These are phyloP conservation scores for cucumber (Cucumis sativus) DNA, from an alignment of 306 rosid genomes.

Conservation along the genomic window DNA sequence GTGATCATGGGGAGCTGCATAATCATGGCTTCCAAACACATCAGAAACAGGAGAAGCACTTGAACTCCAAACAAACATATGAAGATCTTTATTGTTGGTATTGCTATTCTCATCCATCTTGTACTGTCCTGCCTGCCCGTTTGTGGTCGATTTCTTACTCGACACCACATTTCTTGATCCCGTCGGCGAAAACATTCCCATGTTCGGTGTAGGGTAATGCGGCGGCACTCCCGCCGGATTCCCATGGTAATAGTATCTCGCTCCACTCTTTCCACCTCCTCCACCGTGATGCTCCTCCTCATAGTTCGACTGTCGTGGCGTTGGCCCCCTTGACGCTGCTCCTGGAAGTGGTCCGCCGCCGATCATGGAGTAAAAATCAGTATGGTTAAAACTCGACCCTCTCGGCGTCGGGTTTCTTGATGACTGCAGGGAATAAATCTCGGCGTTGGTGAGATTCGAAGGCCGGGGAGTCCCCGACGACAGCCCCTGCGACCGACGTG, in stretches of 20 bases:
- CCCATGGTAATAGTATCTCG: slow-evolving; percentile 36
- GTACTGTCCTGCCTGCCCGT: slow-evolving; percentile 31
- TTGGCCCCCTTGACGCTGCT: slow-evolving; percentile 44
- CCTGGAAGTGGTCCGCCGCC: slow-evolving; percentile 31
- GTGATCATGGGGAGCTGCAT: slow-evolving; percentile 39
- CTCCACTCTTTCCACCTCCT: slow-evolving; percentile 15
- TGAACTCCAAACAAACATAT: slow-evolving; percentile 90
- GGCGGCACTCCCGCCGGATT: slow-evolving; percentile 15
- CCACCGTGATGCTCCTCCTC: slow-evolving; percentile 36
- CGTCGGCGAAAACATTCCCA: slow-evolving; percentile 71
- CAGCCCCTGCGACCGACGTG: slow-evolving; percentile 58
- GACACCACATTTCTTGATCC: slow-evolving; percentile 19
- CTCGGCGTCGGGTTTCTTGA: slow-evolving; percentile 70
- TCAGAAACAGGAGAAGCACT: slow-evolving; percentile 76
- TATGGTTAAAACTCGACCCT: slow-evolving; percentile 78
- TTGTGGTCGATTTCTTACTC: slow-evolving; percentile 26
- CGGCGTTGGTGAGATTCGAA: slow-evolving; percentile 71
- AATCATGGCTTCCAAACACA: slow-evolving; percentile 62
- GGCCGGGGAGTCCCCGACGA: slow-evolving; percentile 64
- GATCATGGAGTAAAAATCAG: slow-evolving; percentile 75
- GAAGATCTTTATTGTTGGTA: slow-evolving; percentile 39
- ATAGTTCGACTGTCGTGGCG: slow-evolving; percentile 57
- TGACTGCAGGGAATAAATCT: slow-evolving; percentile 75
- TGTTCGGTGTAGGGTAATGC: slow-evolving; percentile 70
- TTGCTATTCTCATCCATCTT: slow-evolving; percentile 24